Conservation (phyloP, 2,329 filamentous ascomycete species). For the Chaetomium strumarium region DNA sequence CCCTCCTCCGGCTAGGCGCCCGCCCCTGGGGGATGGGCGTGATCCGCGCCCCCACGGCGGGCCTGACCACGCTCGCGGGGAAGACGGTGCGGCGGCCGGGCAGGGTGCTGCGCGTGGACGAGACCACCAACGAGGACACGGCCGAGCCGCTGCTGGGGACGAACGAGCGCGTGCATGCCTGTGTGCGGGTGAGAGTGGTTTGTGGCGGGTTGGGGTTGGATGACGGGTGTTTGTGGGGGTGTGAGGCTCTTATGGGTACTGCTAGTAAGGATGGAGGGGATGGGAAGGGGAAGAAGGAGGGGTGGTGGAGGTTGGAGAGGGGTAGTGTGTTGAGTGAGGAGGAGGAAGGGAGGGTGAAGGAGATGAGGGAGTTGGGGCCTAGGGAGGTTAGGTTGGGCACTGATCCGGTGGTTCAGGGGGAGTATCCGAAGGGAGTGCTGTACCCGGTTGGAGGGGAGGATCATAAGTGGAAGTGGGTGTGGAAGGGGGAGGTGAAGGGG, state of each 20-base stretch:
- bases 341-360: conserved; percentile 2
- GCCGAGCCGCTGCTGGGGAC: conserved; percentile 33
- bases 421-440: conserved; percentile 20
- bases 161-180: conserved; percentile 33
- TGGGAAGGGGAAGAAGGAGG: conserved; percentile 16
- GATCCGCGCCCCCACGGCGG: conserved; percentile 25
- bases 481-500: conserved; percentile 15
- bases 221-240: conserved; percentile 30
- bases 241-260: conserved; percentile 23
- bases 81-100: conserved; percentile 31
- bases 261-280: conserved; percentile 2
- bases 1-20: conserved; percentile 21
- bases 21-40: conserved; percentile 30
- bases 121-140: conserved; percentile 33
- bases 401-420: conserved; percentile 1
- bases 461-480: conserved; percentile 30
- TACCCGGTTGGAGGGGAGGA: conserved; percentile 27
- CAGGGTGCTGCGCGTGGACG: conserved; percentile 33
- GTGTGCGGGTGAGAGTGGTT: conserved; percentile 28
- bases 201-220: conserved; percentile 30
- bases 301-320: conserved; percentile 27
- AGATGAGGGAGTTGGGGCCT: conserved; percentile 6
- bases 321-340: not conserved
- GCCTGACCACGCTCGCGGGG: conserved; percentile 26
- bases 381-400: conserved; percentile 13